Percentiles rank a stretch among this genome's conserved stretches.
Conservation (phyloP, 345 rosid species). For the Eucalyptus pauciflora region DNA sequence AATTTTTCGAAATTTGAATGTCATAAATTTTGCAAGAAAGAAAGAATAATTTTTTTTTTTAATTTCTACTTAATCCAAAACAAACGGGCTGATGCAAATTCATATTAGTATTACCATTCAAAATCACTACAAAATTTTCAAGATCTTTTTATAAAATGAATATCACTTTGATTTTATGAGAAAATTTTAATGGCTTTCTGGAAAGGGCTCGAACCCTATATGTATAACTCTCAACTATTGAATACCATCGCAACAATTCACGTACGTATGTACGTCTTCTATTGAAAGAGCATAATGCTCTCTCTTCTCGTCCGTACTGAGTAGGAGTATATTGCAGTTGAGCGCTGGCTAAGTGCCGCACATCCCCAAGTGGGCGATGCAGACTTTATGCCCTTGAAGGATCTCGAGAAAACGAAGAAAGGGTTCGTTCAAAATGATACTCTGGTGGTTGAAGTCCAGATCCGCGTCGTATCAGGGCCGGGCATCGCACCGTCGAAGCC, state of each 20-base stretch:
- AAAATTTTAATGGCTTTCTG: neutral
- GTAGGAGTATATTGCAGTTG: neutral
- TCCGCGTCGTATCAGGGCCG: too few species aligned
- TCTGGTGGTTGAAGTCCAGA: too few species aligned
- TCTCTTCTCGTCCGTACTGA: too few species aligned
- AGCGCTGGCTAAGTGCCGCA: neutral
- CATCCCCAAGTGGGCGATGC: neutral
- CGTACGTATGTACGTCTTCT: neutral
- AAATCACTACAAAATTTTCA: neutral
- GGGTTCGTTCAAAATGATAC: too few species aligned
- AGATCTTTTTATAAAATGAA: too few species aligned
- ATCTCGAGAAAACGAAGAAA: neutral
- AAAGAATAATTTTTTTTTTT: too few species aligned
- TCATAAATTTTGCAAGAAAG: too few species aligned
- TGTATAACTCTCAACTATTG: neutral
- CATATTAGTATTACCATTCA: too few species aligned
- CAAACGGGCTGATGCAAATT: neutral
- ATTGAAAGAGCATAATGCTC: neutral
- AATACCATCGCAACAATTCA: neutral
- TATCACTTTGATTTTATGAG: neutral
- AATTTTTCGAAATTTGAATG: too few species aligned
- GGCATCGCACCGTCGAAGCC: too few species aligned
- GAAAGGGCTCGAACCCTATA: fast-evolving
- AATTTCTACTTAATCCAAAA: neutral
- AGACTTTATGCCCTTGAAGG: neutral